These are phyloP conservation scores for Neopestalotiopsis sp. DNA, from an alignment of 2,329 filamentous ascomycete genomes.

Conservation along the genomic window DNA sequence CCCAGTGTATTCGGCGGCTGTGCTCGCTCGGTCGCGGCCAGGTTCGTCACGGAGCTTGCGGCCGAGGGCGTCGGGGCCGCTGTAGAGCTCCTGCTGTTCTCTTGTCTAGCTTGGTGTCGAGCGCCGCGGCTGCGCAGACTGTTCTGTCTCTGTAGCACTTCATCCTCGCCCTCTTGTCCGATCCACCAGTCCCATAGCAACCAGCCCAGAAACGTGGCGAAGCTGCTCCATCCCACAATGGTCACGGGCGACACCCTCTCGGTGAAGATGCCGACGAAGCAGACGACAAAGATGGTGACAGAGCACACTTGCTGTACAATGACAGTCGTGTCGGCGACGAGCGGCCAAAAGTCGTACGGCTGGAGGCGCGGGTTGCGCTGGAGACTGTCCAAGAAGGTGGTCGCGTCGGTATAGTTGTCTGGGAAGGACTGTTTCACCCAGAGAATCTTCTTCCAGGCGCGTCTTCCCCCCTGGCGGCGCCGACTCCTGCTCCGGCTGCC, in stretches of 20 bases:
- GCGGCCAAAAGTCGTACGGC: slow-evolving; percentile 97
- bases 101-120: slow-evolving; percentile 34
- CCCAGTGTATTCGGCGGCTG: slow-evolving; percentile 37
- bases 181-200: slow-evolving; percentile 92
- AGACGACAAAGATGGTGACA: slow-evolving; percentile 92
- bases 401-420: slow-evolving; percentile 98
- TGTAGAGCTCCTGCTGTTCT: slow-evolving; percentile 34
- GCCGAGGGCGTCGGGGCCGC: slow-evolving; percentile 39
- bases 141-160: slow-evolving; percentile 43
- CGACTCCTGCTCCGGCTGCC: slow-evolving; percentile 69
- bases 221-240: slow-evolving; percentile 83
- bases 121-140: slow-evolving; percentile 42
- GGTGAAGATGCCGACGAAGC: slow-evolving; percentile 89
- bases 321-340: slow-evolving; percentile 93
- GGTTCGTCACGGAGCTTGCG: slow-evolving; percentile 54
- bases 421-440: slow-evolving; percentile 98
- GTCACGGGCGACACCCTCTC: slow-evolving; percentile 88
- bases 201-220: slow-evolving; percentile 87
- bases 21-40: slow-evolving; percentile 37
- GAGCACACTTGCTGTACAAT: slow-evolving; percentile 97
- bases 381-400: slow-evolving; percentile 93
- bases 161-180: slow-evolving; percentile 66
- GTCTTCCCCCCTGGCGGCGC: slow-evolving; percentile 63
- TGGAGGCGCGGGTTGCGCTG: slow-evolving; percentile 92
- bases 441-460: slow-evolving; percentile 91